Percentiles rank a stretch among this genome's conserved stretches.
Conservation (phyloP, 2,329 filamentous ascomycete genomes). For the Cladorrhinum sp. region DNA sequence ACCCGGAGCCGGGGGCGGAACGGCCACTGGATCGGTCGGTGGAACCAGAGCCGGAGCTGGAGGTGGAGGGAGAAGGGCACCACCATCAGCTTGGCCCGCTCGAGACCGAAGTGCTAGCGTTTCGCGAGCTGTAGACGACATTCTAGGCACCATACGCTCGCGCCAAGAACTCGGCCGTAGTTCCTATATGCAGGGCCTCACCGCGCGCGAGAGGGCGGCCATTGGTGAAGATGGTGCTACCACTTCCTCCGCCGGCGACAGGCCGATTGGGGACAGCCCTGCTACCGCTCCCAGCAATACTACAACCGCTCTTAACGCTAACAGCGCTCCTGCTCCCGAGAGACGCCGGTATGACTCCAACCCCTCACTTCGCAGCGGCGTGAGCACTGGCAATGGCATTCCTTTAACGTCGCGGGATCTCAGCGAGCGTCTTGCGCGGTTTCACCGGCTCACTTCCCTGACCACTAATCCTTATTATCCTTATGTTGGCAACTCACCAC, state of each 20-base stretch:
- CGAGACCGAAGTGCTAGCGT: conserved; percentile 37
- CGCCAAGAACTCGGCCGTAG: background rate
- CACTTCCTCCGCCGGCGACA: background rate
- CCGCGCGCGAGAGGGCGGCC: background rate
- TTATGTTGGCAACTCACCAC: conserved; percentile 6
- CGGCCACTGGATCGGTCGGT: background rate
- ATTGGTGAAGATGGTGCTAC: background rate
- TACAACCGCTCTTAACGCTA: conserved; percentile 11
- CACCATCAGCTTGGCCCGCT: conserved; percentile 19
- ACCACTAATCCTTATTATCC: background rate
- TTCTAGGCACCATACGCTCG: conserved; percentile 24
- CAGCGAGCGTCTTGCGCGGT: conserved; percentile 9
- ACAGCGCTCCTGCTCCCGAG: conserved; percentile 20
- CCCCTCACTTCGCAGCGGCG: conserved; percentile 13
- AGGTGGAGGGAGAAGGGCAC: background rate
- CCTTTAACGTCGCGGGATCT: conserved; percentile 14
- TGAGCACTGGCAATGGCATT: background rate
- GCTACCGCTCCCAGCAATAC: conserved; percentile 6
- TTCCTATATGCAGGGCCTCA: background rate
- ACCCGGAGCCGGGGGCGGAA: conserved; percentile 1
- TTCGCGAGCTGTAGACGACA: conserved; percentile 39
- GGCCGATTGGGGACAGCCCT: background rate
- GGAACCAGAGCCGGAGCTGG: background rate
- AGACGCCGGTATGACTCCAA: conserved; percentile 25
- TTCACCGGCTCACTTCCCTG: background rate